Conservation (phyloP, 306 rosid genomes). For the Medicago truncatula region DNA sequence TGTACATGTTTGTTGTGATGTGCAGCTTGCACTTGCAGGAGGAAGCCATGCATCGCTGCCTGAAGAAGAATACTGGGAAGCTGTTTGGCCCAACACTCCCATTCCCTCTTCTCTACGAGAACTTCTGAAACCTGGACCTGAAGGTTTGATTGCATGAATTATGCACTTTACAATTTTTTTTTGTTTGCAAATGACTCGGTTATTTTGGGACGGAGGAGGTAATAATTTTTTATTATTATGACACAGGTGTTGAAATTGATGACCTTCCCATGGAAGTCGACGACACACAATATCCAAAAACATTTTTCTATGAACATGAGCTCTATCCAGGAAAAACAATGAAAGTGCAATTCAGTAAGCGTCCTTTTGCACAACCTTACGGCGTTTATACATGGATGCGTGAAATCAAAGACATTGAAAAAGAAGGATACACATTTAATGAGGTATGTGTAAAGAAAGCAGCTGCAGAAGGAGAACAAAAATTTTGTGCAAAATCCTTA, state of each 20-base stretch:
- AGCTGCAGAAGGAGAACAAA: slow-evolving; percentile 7
- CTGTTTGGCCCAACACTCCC: slow-evolving; percentile 43
- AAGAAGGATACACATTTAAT: slow-evolving; percentile 20
- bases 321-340: slow-evolving; percentile 21
- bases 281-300: slow-evolving; percentile 3
- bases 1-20: background rate
- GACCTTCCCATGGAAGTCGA: background rate
- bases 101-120: slow-evolving; percentile 25
- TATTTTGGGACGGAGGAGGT: too few species aligned
- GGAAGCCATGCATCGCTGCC: background rate
- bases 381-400: background rate
- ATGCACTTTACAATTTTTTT: too few species aligned
- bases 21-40: slow-evolving; percentile 23
- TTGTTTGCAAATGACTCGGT: too few species aligned
- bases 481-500: slow-evolving; percentile 28
- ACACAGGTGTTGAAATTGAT: background rate
- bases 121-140: background rate
- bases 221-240: too few species aligned
- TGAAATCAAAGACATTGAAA: slow-evolving; percentile 5
- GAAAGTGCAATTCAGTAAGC: slow-evolving; percentile 10
- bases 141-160: too few species aligned
- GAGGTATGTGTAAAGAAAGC: background rate
- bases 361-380: slow-evolving; percentile 32
- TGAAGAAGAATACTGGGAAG: slow-evolving; percentile 32
- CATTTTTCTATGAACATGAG: slow-evolving; percentile 16